Evolutionary conservation across 306 rosid species (phyloP).

Genomic region (Mimosa pudica): DNA sequence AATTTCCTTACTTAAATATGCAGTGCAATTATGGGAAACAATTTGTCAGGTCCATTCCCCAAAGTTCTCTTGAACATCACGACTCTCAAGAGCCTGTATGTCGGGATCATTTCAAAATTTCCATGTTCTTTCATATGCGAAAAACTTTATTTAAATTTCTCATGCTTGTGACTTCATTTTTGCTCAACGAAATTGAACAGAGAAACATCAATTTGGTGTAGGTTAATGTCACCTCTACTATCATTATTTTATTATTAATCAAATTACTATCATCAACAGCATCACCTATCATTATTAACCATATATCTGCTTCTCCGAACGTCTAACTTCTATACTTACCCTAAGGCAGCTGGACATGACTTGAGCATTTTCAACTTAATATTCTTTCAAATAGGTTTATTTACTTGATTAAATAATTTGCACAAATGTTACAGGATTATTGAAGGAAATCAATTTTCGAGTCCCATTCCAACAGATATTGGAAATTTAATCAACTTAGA

Average conservation of each 20-base stretch:
- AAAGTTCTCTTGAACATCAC: background rate
- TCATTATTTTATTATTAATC: too few species aligned
- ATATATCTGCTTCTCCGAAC: too few species aligned
- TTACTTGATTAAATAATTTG: background rate
- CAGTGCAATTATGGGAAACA: constrained; percentile 2
- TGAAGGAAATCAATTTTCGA: background rate
- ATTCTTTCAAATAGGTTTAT: background rate
- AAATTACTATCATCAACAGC: too few species aligned
- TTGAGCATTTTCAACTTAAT: too few species aligned
- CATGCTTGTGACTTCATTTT: background rate
- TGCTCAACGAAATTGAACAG: background rate
- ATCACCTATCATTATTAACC: too few species aligned
- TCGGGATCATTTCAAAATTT: background rate
- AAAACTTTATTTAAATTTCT: background rate
- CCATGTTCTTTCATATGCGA: background rate
- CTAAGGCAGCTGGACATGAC: too few species aligned
- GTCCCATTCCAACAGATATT: constrained; percentile 1
- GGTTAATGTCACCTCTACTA: too few species aligned
- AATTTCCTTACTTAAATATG: background rate
- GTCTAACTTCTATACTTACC: too few species aligned
- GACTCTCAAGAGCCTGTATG: background rate
- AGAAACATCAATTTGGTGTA: background rate
- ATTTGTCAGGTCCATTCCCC: constrained; percentile 2
- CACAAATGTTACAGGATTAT: background rate
- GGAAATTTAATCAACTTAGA: background rate